phyloP scores from a whole-genome alignment of 1,284 basidiomycete species.

The Entoloma clypeatum region DNA sequence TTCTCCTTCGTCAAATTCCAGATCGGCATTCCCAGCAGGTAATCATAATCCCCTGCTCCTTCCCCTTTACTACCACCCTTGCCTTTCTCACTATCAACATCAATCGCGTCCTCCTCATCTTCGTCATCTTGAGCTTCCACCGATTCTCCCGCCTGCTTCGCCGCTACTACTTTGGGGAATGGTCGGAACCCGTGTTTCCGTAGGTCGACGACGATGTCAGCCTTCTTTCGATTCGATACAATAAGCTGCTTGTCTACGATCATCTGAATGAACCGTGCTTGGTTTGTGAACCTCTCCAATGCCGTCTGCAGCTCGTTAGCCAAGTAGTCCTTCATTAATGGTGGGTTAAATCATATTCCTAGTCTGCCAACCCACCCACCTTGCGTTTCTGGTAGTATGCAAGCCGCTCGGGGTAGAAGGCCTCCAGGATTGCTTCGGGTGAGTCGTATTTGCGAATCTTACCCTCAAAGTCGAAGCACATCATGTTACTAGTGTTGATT shows the following conservation, averaged over 20 bases:
- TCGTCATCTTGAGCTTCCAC: conserved; percentile 64
- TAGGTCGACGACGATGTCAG: conserved; percentile 82
- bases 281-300: conserved; percentile 88
- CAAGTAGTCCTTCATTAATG: conserved; percentile 65
- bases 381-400: conserved; percentile 95
- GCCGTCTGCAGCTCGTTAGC: conserved; percentile 82
- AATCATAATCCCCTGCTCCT: conserved; percentile 81
- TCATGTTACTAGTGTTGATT: conserved; percentile 94
- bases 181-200: conserved; percentile 83
- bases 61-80: conserved; percentile 51
- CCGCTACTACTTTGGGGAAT: conserved; percentile 78
- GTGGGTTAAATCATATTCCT: neutral
- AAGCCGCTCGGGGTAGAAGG: conserved; percentile 89
- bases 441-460: conserved; percentile 94
- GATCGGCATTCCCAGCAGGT: conserved; percentile 93
- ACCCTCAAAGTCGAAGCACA: conserved; percentile 94
- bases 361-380: conserved; percentile 39
- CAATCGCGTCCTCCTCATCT: conserved; percentile 51
- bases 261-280: conserved; percentile 97
- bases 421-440: conserved; percentile 90
- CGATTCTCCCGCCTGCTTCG: conserved; percentile 68
- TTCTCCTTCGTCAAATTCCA: conserved; percentile 95
- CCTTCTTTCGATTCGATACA: conserved; percentile 92
- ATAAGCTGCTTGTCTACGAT: conserved; percentile 87
- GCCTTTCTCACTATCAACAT: conserved; percentile 46